phyloP scores from a whole-genome alignment of 2,329 filamentous ascomycete species.

The Botrytis galanthina region DNA sequence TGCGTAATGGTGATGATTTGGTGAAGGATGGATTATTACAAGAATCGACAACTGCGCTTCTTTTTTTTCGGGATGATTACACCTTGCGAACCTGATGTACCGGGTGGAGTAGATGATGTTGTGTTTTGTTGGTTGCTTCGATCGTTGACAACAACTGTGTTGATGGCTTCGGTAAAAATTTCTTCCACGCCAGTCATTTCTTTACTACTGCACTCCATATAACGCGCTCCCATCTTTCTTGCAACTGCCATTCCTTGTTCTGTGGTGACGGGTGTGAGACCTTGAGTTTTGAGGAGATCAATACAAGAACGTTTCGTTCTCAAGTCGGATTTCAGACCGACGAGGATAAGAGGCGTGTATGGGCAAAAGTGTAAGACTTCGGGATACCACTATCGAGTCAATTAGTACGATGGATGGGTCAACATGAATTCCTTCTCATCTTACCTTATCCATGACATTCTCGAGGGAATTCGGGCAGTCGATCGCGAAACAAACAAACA shows the following conservation, averaged over 20 bases:
- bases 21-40: slow-evolving; percentile 49
- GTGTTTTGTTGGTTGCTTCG: slow-evolving; percentile 50
- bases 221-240: slow-evolving; percentile 88
- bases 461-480: slow-evolving; percentile 98
- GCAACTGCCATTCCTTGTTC: slow-evolving; percentile 88
- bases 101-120: slow-evolving; percentile 23
- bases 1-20: slow-evolving; percentile 11
- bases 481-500: slow-evolving; percentile 99
- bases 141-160: slow-evolving; percentile 83
- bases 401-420: slow-evolving; percentile 17
- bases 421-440: slow-evolving; percentile 25
- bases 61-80: slow-evolving; percentile 61
- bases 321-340: slow-evolving; percentile 95
- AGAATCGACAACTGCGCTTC: slow-evolving; percentile 78
- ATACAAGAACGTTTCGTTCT: slow-evolving; percentile 95
- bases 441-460: slow-evolving; percentile 98
- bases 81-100: slow-evolving; percentile 40
- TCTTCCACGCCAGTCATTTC: slow-evolving; percentile 96
- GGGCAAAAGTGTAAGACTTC: slow-evolving; percentile 99
- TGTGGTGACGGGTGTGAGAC: slow-evolving; percentile 87
- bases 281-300: slow-evolving; percentile 97
- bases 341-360: slow-evolving; percentile 90
- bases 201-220: slow-evolving; percentile 98
- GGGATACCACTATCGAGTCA: slow-evolving; percentile 80
- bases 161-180: slow-evolving; percentile 89